phyloP scores from a whole-genome alignment of 352 stramenopile genomes.

The Phytophthora megakarya region DNA sequence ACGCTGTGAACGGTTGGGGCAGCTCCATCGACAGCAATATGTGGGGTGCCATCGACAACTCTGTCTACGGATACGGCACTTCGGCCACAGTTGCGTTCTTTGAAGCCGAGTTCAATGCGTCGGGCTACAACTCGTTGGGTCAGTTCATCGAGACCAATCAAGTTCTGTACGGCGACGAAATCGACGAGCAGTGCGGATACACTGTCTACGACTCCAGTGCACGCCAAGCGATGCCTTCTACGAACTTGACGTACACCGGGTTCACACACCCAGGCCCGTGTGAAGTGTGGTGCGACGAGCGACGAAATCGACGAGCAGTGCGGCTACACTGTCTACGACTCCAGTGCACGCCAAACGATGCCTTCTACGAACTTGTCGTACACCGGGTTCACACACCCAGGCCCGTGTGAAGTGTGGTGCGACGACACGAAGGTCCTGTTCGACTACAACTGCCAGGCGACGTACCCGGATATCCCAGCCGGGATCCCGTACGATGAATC shows the following conservation, averaged over 20 bases:
- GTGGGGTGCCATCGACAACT: slow-evolving; percentile 43
- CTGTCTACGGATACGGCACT: slow-evolving; percentile 46
- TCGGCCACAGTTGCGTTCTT: slow-evolving; percentile 46
- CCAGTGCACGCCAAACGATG: slow-evolving; percentile 31
- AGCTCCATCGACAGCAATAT: slow-evolving; percentile 50
- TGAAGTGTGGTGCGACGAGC: slow-evolving; percentile 59
- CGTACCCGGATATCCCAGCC: slow-evolving; percentile 39
- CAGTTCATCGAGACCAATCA: slow-evolving; percentile 54
- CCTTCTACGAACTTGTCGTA: slow-evolving; percentile 43
- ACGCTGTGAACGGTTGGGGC: slow-evolving; percentile 48
- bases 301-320: slow-evolving; percentile 44
- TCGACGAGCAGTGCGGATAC: slow-evolving; percentile 47
- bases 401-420: slow-evolving; percentile 62
- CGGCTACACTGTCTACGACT: slow-evolving; percentile 47
- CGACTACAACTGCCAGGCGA: slow-evolving; percentile 49
- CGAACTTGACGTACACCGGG: slow-evolving; percentile 46
- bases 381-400: slow-evolving; percentile 55
- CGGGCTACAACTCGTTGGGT: slow-evolving; percentile 47
- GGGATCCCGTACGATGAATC: slow-evolving; percentile 47
- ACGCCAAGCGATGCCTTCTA: slow-evolving; percentile 36
- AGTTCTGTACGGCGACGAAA: slow-evolving; percentile 40
- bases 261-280: slow-evolving; percentile 64
- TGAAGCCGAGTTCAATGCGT: slow-evolving; percentile 41
- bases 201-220: slow-evolving; percentile 40
- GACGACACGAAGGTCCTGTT: slow-evolving; percentile 54